Evolutionary conservation across 768 basidiomycete species (phyloP), one percentile per base, ranked within the genome.

Genomic region (Candolleomyces efflorescens): DNA sequence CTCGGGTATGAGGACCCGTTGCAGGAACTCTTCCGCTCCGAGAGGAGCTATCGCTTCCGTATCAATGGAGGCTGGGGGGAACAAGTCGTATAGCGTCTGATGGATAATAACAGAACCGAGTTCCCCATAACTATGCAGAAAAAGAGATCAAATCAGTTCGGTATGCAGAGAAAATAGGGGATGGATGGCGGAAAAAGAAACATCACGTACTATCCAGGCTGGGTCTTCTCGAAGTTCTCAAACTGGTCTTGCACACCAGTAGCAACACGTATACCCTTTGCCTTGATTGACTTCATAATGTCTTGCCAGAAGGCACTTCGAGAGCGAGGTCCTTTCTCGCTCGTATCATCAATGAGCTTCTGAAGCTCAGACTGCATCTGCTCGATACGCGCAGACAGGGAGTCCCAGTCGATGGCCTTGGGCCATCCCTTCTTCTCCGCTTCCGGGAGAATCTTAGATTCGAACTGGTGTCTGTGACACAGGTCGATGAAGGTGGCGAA

Each of bases 151-250:
- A 56, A 17, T 12, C 7, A 22, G 24, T 13, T 49, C 44, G 13
- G 13, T 32, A 53, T 26, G 36, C 22, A 38, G 56, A 22, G 17
- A 55, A 57, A 51, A 23, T 23, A 23, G 24, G 46, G 20, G 5
- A 54, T 7, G 37, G 38, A 53, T 9, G 1, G 32, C 11, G 5
- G 5, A 32, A 32, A 11, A 11, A 32, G n/a, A n/a, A n/a, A n/a
- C n/a, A n/a, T n/a, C n/a, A 82, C 92, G 73, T 66, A 96, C 93
- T 94, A 96, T 73, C 94, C 93, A 24, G 93, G 92, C 64, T 92
- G 89, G 3, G 84, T 83, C 72, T 85, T 88, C 63, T 91, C 83
- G 64, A 95, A 95, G 62, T 75, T 89, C 17, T 82, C 78, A 63
- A 87, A 92, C 64, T 94, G 92, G 1, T 83, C 89, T 46, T 78